Evolutionary conservation across 2,329 filamentous ascomycete species (phyloP).

Genomic region (Fusarium sp.): DNA sequence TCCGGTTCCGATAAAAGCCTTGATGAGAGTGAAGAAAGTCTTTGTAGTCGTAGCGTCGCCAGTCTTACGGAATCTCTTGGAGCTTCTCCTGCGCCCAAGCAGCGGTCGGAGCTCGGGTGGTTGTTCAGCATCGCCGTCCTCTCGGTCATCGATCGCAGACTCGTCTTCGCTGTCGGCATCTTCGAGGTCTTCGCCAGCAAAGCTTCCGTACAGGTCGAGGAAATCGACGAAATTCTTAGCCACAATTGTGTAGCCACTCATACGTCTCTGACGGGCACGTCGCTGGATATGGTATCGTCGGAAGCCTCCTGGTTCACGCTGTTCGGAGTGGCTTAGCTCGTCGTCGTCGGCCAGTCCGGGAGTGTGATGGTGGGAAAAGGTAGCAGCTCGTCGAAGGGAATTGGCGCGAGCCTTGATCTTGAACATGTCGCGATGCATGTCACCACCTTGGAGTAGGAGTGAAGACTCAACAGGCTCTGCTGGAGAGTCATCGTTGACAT

Average conservation of each 20-base stretch:
- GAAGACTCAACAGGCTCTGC: conserved; percentile 71
- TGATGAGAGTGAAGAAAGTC: conserved; percentile 83
- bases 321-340: conserved; percentile 55
- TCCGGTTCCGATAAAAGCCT: conserved; percentile 83
- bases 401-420: conserved; percentile 72
- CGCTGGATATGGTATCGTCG: conserved; percentile 59
- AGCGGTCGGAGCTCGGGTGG: conserved; percentile 71
- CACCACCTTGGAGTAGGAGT: conserved; percentile 78
- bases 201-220: conserved; percentile 80
- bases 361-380: conserved; percentile 70
- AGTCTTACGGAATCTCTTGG: conserved; percentile 58
- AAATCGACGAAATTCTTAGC: conserved; percentile 81
- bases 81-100: conserved; percentile 63
- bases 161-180: conserved; percentile 70
- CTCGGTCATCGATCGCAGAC: conserved; percentile 64
- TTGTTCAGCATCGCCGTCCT: conserved; percentile 60
- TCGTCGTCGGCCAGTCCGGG: conserved; percentile 50
- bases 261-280: conserved; percentile 56
- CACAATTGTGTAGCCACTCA: conserved; percentile 63
- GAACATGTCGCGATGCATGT: conserved; percentile 84
- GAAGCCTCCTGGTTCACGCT: conserved; percentile 63
- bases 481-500: conserved; percentile 33
- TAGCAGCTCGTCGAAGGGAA: conserved; percentile 70
- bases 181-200: conserved; percentile 78
- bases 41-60: conserved; percentile 77